Evolutionary conservation across 805 yeast genomes (phyloP), one percentile per base, ranked within the genome.

Genomic region (Wickerhamomyces pijperi): DNA sequence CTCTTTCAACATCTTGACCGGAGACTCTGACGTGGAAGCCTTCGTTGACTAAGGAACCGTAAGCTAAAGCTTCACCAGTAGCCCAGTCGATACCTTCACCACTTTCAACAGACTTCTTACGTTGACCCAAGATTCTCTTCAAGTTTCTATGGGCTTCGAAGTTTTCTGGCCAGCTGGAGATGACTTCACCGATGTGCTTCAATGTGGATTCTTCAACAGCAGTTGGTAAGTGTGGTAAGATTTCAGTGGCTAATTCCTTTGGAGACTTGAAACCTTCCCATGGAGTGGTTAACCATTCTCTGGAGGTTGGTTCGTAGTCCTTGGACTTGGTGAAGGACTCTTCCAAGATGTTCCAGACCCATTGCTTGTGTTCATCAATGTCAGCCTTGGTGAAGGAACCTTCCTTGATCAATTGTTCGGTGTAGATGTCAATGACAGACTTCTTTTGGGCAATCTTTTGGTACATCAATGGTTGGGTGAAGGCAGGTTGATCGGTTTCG

Each of bases 1-100:
- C 99, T 78, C 99, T 87, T 75, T 92, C 98, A 49, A 92, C 97
- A 76, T 92, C 99, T 72, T 92, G 97, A 62, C 99, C 99, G 36
- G 96, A 84, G 38, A 92, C 82, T 72, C 99, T 84, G 44, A 92
- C 94, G 55, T 90, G 95, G 68, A 81, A 82, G 48, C 98, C 98
- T 67, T 92, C 99, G 56, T 78, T 61, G 39, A 80, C 81, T 51
- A 92, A 72, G 38, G 97, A 77, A 58, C 97, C 99, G 55, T 81
- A 90, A 16, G 98, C 98, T 53, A 92, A 77, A 36, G 97, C 97
- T 70, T 92, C 99, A 76, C 95, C 99, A 42, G 99, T 92, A 36
- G 98, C 82, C 98, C 97, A 92, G 65, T 92, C 99, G 49, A 92
- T 86, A 57, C 90, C 94, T 64, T 82, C 86, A 58, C 98, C 98